Evolutionary conservation across 2,329 filamentous ascomycete species (phyloP).

Genomic region (Claviceps spartinae): DNA sequence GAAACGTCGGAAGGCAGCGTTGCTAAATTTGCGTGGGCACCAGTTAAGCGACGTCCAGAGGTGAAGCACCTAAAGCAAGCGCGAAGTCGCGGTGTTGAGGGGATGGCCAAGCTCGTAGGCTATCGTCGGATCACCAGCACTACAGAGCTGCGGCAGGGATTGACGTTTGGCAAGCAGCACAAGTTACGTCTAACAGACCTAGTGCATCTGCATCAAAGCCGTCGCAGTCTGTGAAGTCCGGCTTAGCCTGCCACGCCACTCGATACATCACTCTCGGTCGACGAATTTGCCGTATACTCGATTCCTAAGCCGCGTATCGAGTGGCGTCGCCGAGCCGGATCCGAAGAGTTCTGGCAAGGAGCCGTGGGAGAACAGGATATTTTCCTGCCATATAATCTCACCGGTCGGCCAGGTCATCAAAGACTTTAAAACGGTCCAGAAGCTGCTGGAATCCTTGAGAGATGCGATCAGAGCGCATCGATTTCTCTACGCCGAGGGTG

Average conservation of each 20-base stretch:
- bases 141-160: slow-evolving; percentile 4
- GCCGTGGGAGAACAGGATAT: slow-evolving; percentile 6
- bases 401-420: slow-evolving; percentile 5
- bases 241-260: no score
- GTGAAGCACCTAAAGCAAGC: slow-evolving; percentile 8
- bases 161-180: slow-evolving; percentile 2
- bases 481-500: slow-evolving; percentile 1
- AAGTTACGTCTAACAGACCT: slow-evolving; percentile 3
- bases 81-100: slow-evolving; percentile 7
- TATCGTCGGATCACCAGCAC: slow-evolving; percentile 8
- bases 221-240: slow-evolving; percentile 6
- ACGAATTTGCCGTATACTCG: no score
- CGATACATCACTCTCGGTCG: no score
- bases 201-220: slow-evolving; percentile 6
- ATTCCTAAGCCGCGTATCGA: no score
- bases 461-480: slow-evolving; percentile 5
- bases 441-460: slow-evolving; percentile 1
- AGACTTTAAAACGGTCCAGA: neutral
- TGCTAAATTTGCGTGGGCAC: slow-evolving; percentile 10
- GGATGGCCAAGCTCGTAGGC: slow-evolving; percentile 8
- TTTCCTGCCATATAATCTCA: slow-evolving; percentile 5
- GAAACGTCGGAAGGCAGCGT: slow-evolving; percentile 2
- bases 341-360: slow-evolving; percentile 6
- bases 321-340: slow-evolving; percentile 3
- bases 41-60: slow-evolving; percentile 6